These are phyloP conservation scores for Solanum phureja DNA, from an alignment of 257 asterid genomes.

Conservation along the genomic window DNA sequence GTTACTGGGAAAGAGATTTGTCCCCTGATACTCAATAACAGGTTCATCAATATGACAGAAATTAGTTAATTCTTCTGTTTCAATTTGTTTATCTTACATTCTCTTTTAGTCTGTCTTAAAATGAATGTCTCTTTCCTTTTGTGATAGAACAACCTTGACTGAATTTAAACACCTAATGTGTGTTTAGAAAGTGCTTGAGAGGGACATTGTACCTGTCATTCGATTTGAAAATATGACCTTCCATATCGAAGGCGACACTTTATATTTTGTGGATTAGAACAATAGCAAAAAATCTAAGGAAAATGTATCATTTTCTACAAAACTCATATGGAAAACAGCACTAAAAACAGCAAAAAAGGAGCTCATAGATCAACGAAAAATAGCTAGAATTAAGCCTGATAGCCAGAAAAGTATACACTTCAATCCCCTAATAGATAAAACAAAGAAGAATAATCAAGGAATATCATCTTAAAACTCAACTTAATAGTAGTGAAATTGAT, in stretches of 20 bases:
- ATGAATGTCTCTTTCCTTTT: neutral
- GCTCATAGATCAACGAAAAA: neutral
- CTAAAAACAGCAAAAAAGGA: neutral
- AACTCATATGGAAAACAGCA: neutral
- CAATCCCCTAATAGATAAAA: neutral
- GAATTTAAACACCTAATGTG: neutral
- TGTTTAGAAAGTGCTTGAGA: neutral
- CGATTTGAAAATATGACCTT: neutral
- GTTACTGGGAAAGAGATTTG: neutral
- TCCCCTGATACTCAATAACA: neutral
- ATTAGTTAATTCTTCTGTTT: too few species aligned
- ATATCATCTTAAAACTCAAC: neutral
- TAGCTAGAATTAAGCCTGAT: neutral
- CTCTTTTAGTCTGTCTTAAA: neutral
- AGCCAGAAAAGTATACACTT: neutral
- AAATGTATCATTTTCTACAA: neutral
- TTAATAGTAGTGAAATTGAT: neutral
- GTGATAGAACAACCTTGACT: neutral
- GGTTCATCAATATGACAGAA: neutral
- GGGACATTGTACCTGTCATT: neutral
- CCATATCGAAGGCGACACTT: neutral
- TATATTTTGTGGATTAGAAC: neutral
- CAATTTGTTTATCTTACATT: neutral
- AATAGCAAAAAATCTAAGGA: neutral
- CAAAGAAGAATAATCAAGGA: neutral